Conservation (phyloP, 805 yeast species). For the Candida montana region DNA sequence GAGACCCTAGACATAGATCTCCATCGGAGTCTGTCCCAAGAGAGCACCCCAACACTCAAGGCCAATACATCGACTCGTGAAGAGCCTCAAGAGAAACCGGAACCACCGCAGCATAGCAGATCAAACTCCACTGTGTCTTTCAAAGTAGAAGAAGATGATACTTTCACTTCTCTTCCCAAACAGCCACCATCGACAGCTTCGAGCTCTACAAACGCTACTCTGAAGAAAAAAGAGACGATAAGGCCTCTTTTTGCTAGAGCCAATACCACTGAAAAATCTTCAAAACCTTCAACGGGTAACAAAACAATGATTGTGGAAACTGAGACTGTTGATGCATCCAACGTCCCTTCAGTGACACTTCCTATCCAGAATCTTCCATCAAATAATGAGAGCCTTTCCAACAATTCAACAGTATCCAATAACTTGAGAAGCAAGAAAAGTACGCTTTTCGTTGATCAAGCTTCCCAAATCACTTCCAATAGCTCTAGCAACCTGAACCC, state of each 20-base stretch:
- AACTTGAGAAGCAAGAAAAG: slow-evolving; percentile 32
- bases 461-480: slow-evolving; percentile 5
- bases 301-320: slow-evolving; percentile 52
- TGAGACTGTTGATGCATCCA: slow-evolving; percentile 51
- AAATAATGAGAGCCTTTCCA: slow-evolving; percentile 15
- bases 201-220: neutral
- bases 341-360: slow-evolving; percentile 21
- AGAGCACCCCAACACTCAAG: neutral
- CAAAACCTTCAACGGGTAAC: slow-evolving; percentile 12
- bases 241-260: slow-evolving; percentile 24
- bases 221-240: slow-evolving; percentile 20
- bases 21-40: neutral
- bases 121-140: slow-evolving; percentile 5
- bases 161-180: slow-evolving; percentile 1
- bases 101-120: neutral
- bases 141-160: slow-evolving; percentile 2
- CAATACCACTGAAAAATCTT: slow-evolving; percentile 19
- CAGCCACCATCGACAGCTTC: neutral
- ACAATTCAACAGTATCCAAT: slow-evolving; percentile 24
- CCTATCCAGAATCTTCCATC: slow-evolving; percentile 18
- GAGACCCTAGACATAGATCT: neutral
- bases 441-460: slow-evolving; percentile 25
- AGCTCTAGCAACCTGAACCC: slow-evolving; percentile 11
- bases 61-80: neutral
- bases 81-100: no score